phyloP scores from a whole-genome alignment of 768 basidiomycete genomes.

The Hericium coralloides region DNA sequence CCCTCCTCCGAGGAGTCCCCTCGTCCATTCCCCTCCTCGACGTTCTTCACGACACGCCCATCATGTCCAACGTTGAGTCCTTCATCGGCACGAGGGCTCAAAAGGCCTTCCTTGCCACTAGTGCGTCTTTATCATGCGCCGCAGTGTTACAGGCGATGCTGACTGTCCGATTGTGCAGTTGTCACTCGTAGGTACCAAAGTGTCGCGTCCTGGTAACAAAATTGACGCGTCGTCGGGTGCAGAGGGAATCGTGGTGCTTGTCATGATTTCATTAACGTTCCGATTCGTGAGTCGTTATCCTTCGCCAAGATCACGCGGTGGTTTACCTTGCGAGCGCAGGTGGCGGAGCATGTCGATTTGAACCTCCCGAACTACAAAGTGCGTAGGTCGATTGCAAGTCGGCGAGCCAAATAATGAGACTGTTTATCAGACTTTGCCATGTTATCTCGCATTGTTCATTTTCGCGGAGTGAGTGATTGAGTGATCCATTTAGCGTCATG shows the following conservation, averaged over 20 bases:
- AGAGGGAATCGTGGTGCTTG: constrained; percentile 72
- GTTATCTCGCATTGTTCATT: constrained; percentile 78
- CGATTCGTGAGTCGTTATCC: constrained; percentile 36
- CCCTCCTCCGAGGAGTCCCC: background rate
- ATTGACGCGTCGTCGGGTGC: constrained; percentile 4
- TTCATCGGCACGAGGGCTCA: constrained; percentile 69
- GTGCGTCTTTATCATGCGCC: constrained; percentile 2
- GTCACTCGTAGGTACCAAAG: constrained; percentile 44
- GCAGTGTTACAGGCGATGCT: no score
- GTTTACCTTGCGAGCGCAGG: constrained; percentile 27
- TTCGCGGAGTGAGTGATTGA: constrained; percentile 57
- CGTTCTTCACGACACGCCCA: background rate
- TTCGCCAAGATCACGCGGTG: background rate
- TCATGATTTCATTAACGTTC: constrained; percentile 68
- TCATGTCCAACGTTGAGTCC: constrained; percentile 37
- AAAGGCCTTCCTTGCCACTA: constrained; percentile 45
- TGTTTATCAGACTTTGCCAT: constrained; percentile 57
- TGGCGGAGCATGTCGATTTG: constrained; percentile 40
- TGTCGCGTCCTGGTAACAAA: background rate
- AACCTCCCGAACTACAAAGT: constrained; percentile 45
- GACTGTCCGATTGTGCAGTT: constrained; percentile 25
- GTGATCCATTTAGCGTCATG: background rate
- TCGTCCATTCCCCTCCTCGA: background rate
- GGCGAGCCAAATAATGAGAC: background rate
- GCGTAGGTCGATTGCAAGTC: background rate